Base-by-base conservation (phyloP, 441 rosid genomes). In the Geranium incanum region DNA sequence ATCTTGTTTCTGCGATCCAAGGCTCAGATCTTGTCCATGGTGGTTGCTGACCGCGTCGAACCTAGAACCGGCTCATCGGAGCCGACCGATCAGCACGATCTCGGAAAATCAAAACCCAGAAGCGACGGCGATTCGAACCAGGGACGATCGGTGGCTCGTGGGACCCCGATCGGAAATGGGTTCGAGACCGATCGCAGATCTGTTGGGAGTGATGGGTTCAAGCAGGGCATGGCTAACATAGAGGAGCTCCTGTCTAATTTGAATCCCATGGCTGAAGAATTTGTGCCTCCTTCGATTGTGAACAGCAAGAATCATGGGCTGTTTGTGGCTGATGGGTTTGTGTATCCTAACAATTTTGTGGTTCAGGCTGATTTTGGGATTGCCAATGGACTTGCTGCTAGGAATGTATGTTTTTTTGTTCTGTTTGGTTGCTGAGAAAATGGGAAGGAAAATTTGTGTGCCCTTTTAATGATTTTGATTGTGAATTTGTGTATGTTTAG, bases 41-140 rank as follows among this genome's bases (percentile, higher is more conserved):
- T 92, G 71, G 92, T 94, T 48, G 88, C 88, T 70, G 98, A 94
- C 77, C 87, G 86, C 87, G 90, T 91, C 76, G 96, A 89, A 77
- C 83, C 85, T 3, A 87, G 85, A 83, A 82, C 86, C 75, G 89
- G 76, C 69, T 73, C 88, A 62, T 79, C 89, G 37, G 86, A 85
- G 50, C 71, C 83, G 18, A 84, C 80, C 62, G 81, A 69, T 73
- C 64, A 81, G 13, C 76, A 79, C 52, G 87, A 86, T 84, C 81
- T 74, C 4, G 85, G 79, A 15, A 81, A 79, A 75, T 77, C 89
- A 52, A 81, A 78, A 76, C 82, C 84, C 75, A 76, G 76, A 68
- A 82, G 60, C 68, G 91, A 84, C 69, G n/a, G 52, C n/a, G 52
- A 45, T 11, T 8, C 12, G 52, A 45, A 45, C 7, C 52, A 45